Evolutionary conservation across 441 rosid species (phyloP).

Genomic region (Bruguiera hainesii): DNA sequence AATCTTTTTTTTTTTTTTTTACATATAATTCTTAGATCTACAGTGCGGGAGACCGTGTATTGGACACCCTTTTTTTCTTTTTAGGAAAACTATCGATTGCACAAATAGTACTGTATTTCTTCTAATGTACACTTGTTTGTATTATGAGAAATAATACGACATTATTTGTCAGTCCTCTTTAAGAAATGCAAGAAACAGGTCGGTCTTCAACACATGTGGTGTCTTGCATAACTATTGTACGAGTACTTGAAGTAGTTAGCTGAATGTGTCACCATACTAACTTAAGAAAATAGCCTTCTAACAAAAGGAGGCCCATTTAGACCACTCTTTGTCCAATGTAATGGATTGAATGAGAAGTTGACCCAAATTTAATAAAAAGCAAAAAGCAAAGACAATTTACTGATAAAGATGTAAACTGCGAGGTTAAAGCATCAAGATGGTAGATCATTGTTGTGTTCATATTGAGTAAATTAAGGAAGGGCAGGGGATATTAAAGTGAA

Average conservation of each 20-base stretch:
- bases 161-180: neutral
- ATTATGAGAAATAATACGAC: neutral
- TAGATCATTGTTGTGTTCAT: neutral
- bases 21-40: neutral
- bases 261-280: constrained; percentile 34
- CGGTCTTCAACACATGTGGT: neutral
- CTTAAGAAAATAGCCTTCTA: constrained; percentile 34
- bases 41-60: too few species aligned
- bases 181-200: neutral
- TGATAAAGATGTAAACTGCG: neutral
- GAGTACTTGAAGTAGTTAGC: constrained; percentile 27
- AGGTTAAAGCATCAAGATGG: neutral
- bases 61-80: too few species aligned
- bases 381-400: neutral
- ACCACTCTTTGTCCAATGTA: neutral
- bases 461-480: constrained; percentile 21
- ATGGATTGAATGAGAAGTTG: neutral
- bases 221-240: neutral
- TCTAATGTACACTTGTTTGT: constrained; percentile 24
- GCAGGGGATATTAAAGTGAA: constrained; percentile 24
- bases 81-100: neutral
- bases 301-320: constrained; percentile 23
- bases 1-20: too few species aligned
- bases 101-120: constrained; percentile 18
- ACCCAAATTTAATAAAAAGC: neutral